Evolutionary conservation across 108 stramenopile genomes (phyloP).

Genomic region (Licmophora abbreviata): DNA sequence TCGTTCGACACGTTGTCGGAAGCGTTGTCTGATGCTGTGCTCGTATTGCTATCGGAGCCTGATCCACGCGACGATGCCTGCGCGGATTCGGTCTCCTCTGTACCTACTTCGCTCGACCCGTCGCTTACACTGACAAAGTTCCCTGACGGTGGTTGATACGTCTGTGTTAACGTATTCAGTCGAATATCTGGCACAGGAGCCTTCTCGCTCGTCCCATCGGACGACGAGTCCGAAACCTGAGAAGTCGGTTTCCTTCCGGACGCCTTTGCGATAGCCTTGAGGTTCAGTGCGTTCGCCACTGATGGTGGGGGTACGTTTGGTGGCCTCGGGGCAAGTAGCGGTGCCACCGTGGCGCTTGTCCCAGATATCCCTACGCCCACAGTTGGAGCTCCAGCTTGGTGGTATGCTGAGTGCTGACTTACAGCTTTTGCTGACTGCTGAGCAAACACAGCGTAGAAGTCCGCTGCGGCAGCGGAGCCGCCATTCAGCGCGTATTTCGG

Average conservation of each 20-base stretch:
- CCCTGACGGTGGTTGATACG: neutral
- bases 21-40: neutral
- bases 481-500: neutral
- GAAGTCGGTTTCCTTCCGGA: neutral
- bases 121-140: constrained; percentile 1
- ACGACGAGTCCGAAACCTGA: too few species aligned
- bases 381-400: too few species aligned
- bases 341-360: neutral
- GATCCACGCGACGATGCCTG: neutral
- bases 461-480: constrained; percentile 9
- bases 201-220: too few species aligned
- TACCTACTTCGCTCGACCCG: neutral
- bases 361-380: too few species aligned
- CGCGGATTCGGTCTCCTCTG: neutral
- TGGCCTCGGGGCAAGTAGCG: neutral
- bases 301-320: neutral
- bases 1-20: constrained; percentile 7
- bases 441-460: constrained; percentile 36
- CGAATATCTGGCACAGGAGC: too few species aligned
- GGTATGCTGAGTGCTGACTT: constrained; percentile 37
- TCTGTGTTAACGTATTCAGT: too few species aligned
- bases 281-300: constrained; percentile 5
- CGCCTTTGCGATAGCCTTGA: neutral
- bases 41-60: neutral
- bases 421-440: constrained; percentile 29